Conservation (phyloP, 208 protist genomes). For the Leishmania martiniquensis region DNA sequence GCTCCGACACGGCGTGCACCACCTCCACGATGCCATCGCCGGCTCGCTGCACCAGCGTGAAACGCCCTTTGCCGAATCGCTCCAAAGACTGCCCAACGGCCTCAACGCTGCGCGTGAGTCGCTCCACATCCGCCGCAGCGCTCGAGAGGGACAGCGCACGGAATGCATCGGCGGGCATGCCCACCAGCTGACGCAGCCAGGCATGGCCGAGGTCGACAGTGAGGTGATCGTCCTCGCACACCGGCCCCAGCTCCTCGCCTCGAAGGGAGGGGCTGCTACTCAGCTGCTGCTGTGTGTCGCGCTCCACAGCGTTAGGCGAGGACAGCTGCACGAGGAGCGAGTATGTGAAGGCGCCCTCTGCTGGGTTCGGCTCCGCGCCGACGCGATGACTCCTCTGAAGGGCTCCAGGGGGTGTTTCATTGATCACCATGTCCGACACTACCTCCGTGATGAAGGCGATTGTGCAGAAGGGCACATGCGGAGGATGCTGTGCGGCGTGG, state of each 20-base stretch:
- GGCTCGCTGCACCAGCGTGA: slow-evolving; percentile 44
- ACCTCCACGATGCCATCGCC: slow-evolving; percentile 52
- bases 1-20: slow-evolving; percentile 25
- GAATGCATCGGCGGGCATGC: slow-evolving; percentile 57
- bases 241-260: neutral
- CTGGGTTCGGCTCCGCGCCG: neutral
- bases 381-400: neutral
- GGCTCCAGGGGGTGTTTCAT: slow-evolving; percentile 26
- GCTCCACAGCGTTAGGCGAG: slow-evolving; percentile 31
- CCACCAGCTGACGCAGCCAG: slow-evolving; percentile 60
- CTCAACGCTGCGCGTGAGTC: slow-evolving; percentile 43
- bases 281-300: slow-evolving; percentile 19
- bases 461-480: slow-evolving; percentile 42
- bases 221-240: slow-evolving; percentile 29
- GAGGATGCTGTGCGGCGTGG: slow-evolving; percentile 13
- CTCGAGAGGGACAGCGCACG: slow-evolving; percentile 39
- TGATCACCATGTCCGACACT: slow-evolving; percentile 62
- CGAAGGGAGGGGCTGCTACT: slow-evolving; percentile 8
- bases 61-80: slow-evolving; percentile 45
- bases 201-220: slow-evolving; percentile 66
- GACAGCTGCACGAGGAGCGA: slow-evolving; percentile 58
- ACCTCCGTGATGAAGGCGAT: slow-evolving; percentile 62
- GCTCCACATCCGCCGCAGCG: slow-evolving; percentile 32
- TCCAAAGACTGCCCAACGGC: slow-evolving; percentile 50
- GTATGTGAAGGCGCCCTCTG: slow-evolving; percentile 21